A percentile compares a stretch with the other conserved stretches of the same genome.
Evolutionary conservation across 2,329 filamentous ascomycete genomes (phyloP).

Genomic region (Xylariaceae sp.): DNA sequence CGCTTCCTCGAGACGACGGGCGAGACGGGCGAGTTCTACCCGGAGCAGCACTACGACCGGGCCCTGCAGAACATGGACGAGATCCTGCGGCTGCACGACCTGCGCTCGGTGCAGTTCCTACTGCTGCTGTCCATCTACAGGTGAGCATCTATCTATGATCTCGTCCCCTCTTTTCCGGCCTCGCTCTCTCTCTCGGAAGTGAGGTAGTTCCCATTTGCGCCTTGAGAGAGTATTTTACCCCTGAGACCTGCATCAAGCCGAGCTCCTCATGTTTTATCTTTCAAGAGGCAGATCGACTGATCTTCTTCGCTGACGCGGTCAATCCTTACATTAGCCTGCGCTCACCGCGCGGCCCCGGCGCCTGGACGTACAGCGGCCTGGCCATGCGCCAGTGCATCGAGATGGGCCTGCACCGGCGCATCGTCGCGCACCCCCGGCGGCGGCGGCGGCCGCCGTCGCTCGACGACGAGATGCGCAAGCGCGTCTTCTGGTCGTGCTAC

Average conservation of each 20-base stretch:
- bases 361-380: slow-evolving; percentile 14
- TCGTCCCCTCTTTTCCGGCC: too few relatives aligned
- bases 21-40: slow-evolving; percentile 16
- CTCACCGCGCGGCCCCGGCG: slow-evolving; percentile 6
- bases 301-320: too few relatives aligned
- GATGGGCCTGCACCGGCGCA: slow-evolving; percentile 15
- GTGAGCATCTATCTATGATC: too few relatives aligned
- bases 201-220: too few relatives aligned
- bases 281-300: too few relatives aligned
- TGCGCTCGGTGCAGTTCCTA: slow-evolving; percentile 13
- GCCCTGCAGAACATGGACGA: slow-evolving; percentile 12
- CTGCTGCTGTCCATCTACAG: slow-evolving; percentile 14
- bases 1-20: slow-evolving; percentile 24
- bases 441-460: slow-evolving; percentile 5
- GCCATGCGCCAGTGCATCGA: slow-evolving; percentile 12
- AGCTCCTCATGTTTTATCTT: too few relatives aligned
- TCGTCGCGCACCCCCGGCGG: too few relatives aligned
- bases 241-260: too few relatives aligned
- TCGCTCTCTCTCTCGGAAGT: too few relatives aligned
- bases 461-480: slow-evolving; percentile 18
- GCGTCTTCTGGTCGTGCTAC: slow-evolving; percentile 26
- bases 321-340: too few relatives aligned
- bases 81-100: slow-evolving; percentile 11
- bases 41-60: slow-evolving; percentile 11
- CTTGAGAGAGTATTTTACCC: too few relatives aligned